These are phyloP conservation scores for Kwoniella dejecticola DNA, from an alignment of 768 basidiomycete species.

Conservation along the genomic window DNA sequence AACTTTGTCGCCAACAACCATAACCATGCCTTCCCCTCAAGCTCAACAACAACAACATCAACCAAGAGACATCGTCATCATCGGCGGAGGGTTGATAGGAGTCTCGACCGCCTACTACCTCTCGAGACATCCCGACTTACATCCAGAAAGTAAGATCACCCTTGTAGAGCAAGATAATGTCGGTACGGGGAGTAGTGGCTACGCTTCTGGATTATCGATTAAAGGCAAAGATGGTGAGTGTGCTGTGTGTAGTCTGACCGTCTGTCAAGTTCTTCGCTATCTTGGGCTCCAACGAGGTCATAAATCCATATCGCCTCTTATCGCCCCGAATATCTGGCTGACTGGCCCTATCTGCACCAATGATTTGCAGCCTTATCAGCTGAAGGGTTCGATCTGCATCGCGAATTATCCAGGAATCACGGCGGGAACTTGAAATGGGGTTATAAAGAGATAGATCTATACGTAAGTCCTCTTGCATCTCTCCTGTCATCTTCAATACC, in stretches of 20 bases:
- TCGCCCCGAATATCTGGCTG: too few species aligned
- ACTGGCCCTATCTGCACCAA: too few species aligned
- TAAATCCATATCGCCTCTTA: too few species aligned
- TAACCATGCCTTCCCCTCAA: background rate
- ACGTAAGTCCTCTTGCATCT: conserved; percentile 14
- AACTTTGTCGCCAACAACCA: too few species aligned
- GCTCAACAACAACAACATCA: too few species aligned
- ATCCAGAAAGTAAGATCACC: conserved; percentile 56
- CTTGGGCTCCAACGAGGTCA: too few species aligned
- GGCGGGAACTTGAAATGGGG: conserved; percentile 72
- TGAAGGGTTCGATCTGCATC: conserved; percentile 72
- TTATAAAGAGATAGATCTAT: conserved; percentile 65
- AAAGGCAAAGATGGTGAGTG: conserved; percentile 58
- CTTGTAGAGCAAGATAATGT: conserved; percentile 70
- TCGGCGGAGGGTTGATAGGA: conserved; percentile 83
- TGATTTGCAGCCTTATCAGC: conserved; percentile 59
- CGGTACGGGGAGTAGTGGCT: conserved; percentile 57
- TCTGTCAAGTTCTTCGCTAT: too few species aligned
- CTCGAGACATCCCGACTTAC: conserved; percentile 49
- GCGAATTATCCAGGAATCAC: conserved; percentile 68
- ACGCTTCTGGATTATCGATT: conserved; percentile 62
- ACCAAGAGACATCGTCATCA: conserved; percentile 63
- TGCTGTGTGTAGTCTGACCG: too few species aligned
- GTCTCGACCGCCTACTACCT: conserved; percentile 79
- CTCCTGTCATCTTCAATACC: too few species aligned